A percentile compares a stretch with the other conserved stretches of the same genome.
These are phyloP conservation scores for Picochlorum sp. DNA, from an alignment of 139 green algal species.

Conservation along the genomic window DNA sequence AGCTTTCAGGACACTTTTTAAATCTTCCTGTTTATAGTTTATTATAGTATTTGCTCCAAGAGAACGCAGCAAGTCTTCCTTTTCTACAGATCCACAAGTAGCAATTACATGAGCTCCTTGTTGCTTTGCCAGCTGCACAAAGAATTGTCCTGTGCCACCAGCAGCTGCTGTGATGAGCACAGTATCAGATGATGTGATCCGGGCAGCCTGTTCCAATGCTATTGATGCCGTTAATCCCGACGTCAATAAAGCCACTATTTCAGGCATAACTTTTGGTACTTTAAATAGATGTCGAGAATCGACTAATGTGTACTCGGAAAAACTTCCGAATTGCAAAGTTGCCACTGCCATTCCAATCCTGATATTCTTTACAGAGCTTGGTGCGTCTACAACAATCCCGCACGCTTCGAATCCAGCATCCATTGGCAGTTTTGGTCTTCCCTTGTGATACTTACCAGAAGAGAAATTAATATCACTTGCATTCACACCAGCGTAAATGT, in stretches of 20 bases:
- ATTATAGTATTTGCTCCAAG: slow-evolving; percentile 78
- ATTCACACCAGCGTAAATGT: slow-evolving; percentile 60
- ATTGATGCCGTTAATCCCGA: slow-evolving; percentile 82
- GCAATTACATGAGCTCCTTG: slow-evolving; percentile 76
- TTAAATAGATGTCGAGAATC: slow-evolving; percentile 24
- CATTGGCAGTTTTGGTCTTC: slow-evolving; percentile 43
- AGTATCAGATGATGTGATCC: slow-evolving; percentile 41
- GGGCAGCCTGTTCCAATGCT: slow-evolving; percentile 36
- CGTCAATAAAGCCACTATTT: slow-evolving; percentile 71
- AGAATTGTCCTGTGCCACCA: slow-evolving; percentile 84
- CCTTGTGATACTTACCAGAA: slow-evolving; percentile 23
- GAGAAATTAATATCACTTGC: slow-evolving; percentile 77
- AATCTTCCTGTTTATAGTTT: slow-evolving; percentile 58
- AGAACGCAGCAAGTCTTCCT: slow-evolving; percentile 54
- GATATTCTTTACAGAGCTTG: slow-evolving; percentile 24
- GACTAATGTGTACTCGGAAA: slow-evolving; percentile 38
- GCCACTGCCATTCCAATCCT: slow-evolving; percentile 45
- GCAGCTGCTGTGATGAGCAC: slow-evolving; percentile 91
- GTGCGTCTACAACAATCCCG: slow-evolving; percentile 41
- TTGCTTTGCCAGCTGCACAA: slow-evolving; percentile 82
- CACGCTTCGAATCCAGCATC: slow-evolving; percentile 70
- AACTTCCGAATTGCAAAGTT: slow-evolving; percentile 55
- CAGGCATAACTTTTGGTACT: slow-evolving; percentile 30
- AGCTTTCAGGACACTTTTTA: slow-evolving; percentile 38
- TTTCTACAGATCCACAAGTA: slow-evolving; percentile 64